Evolutionary conservation across 345 rosid species (phyloP).

Genomic region (Xanthoceras sorbifolium): DNA sequence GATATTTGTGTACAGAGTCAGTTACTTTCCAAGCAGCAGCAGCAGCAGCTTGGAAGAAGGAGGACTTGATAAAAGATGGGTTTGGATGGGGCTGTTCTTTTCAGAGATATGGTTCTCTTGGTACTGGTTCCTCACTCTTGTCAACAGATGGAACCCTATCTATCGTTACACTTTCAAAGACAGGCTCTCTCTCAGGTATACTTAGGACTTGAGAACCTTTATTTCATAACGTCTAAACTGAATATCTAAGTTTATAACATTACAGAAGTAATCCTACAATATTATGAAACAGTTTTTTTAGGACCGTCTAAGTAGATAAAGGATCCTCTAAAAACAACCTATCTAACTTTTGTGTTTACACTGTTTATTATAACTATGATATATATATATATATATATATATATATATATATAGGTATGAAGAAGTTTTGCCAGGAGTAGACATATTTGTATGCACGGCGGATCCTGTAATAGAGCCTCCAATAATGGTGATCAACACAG

Average conservation of each 20-base stretch:
- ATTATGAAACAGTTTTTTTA: no score
- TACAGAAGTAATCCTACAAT: no score
- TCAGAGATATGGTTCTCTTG: constrained; percentile 24
- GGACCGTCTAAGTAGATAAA: no score
- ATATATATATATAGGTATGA: constrained; percentile 8
- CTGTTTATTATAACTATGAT: no score
- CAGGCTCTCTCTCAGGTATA: constrained; percentile 25
- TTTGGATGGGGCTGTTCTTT: constrained; percentile 29
- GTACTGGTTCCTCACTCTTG: constrained; percentile 19
- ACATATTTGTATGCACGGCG: constrained; percentile 40
- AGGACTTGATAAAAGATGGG: constrained; percentile 1
- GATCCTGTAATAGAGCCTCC: constrained; percentile 35
- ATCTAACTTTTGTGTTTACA: no score
- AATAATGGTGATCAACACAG: constrained; percentile 30
- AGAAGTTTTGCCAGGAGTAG: constrained; percentile 24
- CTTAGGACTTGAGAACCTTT: no score
- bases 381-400: no score
- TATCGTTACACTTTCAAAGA: constrained; percentile 23
- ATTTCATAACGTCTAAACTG: no score
- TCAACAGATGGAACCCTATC: constrained; percentile 24
- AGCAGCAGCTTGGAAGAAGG: background rate
- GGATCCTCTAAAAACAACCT: no score
- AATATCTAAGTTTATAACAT: no score
- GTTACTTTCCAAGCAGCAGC: constrained; percentile 11
- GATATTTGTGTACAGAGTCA: constrained; percentile 21